Evolutionary conservation across 805 yeast species (phyloP).

Genomic region (Saturnispora serradocipensis): DNA sequence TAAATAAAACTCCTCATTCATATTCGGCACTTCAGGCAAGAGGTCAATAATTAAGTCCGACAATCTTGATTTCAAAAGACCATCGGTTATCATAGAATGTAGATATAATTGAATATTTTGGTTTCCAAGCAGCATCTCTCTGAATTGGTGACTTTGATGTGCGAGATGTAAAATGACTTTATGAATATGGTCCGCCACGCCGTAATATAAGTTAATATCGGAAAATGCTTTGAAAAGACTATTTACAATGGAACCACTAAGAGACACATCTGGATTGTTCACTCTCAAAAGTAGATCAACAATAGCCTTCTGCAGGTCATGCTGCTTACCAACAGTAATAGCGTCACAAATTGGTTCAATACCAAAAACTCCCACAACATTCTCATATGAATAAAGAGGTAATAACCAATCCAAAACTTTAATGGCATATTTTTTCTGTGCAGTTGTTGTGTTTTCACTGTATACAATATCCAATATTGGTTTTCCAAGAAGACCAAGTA

Average conservation of each 20-base stretch:
- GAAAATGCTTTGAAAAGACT: conserved; percentile 19
- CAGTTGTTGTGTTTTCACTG: conserved; percentile 17
- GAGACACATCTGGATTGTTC: conserved; percentile 20
- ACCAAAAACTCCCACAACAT: conserved; percentile 18
- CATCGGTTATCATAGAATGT: conserved; percentile 17
- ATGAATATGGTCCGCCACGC: conserved; percentile 18
- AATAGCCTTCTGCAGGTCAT: conserved; percentile 21
- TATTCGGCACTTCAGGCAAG: conserved; percentile 17
- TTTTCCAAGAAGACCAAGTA: conserved; percentile 14
- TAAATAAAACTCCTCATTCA: conserved; percentile 22
- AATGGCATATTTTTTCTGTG: conserved; percentile 14
- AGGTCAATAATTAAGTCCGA: conserved; percentile 25
- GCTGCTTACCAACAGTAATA: conserved; percentile 16
- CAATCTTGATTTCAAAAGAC: conserved; percentile 22
- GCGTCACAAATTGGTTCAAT: conserved; percentile 24
- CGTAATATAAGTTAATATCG: conserved; percentile 15
- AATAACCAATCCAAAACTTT: conserved; percentile 22
- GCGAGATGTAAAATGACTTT: conserved; percentile 18
- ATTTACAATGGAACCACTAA: conserved; percentile 9
- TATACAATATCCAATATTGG: conserved; percentile 18
- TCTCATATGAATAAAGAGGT: conserved; percentile 22
- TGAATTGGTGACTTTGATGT: conserved; percentile 23
- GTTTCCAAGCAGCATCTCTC: conserved; percentile 23
- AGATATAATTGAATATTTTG: conserved; percentile 18
- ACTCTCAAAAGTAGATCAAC: conserved; percentile 22